Evolutionary conservation across 2,329 filamentous ascomycete genomes (phyloP).

Genomic region (Neurospora crassa): DNA sequence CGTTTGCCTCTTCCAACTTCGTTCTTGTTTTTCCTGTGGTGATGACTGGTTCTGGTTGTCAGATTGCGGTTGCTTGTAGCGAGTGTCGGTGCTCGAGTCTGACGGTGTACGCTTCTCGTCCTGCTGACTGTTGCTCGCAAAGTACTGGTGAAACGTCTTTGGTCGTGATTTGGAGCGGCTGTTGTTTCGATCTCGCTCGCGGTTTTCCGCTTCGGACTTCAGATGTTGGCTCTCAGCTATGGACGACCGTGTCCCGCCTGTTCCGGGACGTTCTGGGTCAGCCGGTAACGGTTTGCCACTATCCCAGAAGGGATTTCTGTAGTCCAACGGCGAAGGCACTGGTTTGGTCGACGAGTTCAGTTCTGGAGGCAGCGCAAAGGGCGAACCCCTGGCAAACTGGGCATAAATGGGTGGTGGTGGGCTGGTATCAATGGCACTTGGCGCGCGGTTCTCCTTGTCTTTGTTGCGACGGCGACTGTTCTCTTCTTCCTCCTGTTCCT

Average conservation of each 20-base stretch:
- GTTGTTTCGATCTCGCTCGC: not conserved
- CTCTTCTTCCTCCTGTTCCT: constrained; percentile 20
- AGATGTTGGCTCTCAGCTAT: not conserved
- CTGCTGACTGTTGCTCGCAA: not conserved
- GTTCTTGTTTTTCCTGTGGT: not conserved
- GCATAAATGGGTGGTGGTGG: constrained; percentile 67
- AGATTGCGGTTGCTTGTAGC: not conserved
- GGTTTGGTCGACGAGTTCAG: not conserved
- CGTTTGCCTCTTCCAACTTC: not conserved
- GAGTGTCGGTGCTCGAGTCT: not conserved
- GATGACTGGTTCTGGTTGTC: not conserved
- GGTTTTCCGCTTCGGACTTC: not conserved
- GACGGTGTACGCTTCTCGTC: not conserved
- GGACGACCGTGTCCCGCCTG: not conserved
- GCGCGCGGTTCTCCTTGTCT: constrained; percentile 77
- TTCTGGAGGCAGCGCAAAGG: not conserved
- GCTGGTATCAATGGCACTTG: constrained; percentile 8
- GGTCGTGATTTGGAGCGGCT: not conserved
- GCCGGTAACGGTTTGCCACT: not conserved
- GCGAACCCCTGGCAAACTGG: constrained; percentile 47
- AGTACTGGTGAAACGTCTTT: not conserved
- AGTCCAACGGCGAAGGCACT: not conserved
- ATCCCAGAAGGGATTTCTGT: not conserved
- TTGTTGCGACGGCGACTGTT: constrained; percentile 51
- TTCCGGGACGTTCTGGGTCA: not conserved